A percentile compares a stretch with the other conserved stretches of the same genome.
Conservation (phyloP, 2,329 filamentous ascomycete species). For the Talaromyces islandicus region DNA sequence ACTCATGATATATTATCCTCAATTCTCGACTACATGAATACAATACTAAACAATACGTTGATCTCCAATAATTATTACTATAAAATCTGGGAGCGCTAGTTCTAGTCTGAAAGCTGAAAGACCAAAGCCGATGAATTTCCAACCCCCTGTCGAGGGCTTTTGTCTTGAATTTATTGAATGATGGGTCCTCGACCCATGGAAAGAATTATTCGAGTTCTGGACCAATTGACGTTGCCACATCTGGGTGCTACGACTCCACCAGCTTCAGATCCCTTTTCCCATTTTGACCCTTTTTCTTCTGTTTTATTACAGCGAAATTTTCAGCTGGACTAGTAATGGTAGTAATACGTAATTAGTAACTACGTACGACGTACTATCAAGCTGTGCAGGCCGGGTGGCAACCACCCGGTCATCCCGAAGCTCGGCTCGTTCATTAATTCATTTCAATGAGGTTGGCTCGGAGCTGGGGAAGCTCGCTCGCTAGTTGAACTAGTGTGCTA, state of each 20-base stretch:
- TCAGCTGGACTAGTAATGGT: neutral
- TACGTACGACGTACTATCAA: too few species aligned
- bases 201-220: neutral
- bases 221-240: neutral
- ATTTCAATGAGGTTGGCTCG: neutral
- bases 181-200: neutral
- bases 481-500: neutral
- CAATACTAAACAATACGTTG: too few species aligned
- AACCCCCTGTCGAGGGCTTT: neutral
- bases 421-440: neutral
- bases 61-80: too few species aligned
- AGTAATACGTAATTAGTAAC: too few species aligned
- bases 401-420: neutral
- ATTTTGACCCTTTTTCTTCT: neutral
- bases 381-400: neutral
- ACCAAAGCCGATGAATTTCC: neutral
- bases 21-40: neutral
- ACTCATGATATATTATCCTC: neutral
- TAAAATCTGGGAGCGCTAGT: too few species aligned
- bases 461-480: neutral
- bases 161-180: neutral
- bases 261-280: neutral
- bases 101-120: too few species aligned
- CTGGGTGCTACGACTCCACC: neutral
- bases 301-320: neutral